These are phyloP conservation scores for Penicillium sp. DNA, from an alignment of 2,329 filamentous ascomycete genomes.

Conservation along the genomic window DNA sequence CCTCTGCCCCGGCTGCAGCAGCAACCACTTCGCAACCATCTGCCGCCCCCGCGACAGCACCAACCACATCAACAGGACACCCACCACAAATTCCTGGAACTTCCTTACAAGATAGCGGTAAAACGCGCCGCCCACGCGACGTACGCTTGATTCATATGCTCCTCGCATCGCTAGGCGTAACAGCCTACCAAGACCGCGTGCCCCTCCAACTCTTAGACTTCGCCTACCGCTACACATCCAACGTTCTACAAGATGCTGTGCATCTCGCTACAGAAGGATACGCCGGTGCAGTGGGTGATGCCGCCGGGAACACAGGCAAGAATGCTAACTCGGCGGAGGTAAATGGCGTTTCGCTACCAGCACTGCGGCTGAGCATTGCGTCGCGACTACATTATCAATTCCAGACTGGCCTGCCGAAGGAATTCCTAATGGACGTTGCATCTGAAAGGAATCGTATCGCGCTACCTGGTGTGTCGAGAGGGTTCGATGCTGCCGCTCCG, in stretches of 20 bases:
- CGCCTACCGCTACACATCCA: slow-evolving; percentile 55
- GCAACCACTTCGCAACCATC: slow-evolving; percentile 19
- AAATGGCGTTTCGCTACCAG: slow-evolving; percentile 55
- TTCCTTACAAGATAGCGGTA: slow-evolving; percentile 48
- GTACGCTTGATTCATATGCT: slow-evolving; percentile 53
- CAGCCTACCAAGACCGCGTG: slow-evolving; percentile 53
- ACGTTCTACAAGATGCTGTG: slow-evolving; percentile 53
- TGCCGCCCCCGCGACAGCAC: slow-evolving; percentile 16
- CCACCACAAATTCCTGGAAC: slow-evolving; percentile 43
- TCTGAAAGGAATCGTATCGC: slow-evolving; percentile 55
- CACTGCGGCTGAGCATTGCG: slow-evolving; percentile 61
- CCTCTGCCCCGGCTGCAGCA: slow-evolving; percentile 20
- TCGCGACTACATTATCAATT: slow-evolving; percentile 62
- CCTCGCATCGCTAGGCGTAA: slow-evolving; percentile 50
- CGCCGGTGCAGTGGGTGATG: slow-evolving; percentile 36
- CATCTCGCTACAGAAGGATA: slow-evolving; percentile 54
- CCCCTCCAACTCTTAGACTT: slow-evolving; percentile 54
- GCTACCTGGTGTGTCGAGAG: slow-evolving; percentile 55
- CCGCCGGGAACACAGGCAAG: slow-evolving; percentile 28
- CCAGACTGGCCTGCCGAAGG: slow-evolving; percentile 58
- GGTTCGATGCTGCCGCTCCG: slow-evolving; percentile 37
- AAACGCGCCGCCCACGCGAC: slow-evolving; percentile 49
- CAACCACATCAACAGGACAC: slow-evolving; percentile 27
- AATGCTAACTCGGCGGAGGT: slow-evolving; percentile 42
- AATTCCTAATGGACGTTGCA: slow-evolving; percentile 60